Base-by-base conservation (phyloP, 2,329 filamentous ascomycete genomes). In the Aspergillus ochraceus region DNA sequence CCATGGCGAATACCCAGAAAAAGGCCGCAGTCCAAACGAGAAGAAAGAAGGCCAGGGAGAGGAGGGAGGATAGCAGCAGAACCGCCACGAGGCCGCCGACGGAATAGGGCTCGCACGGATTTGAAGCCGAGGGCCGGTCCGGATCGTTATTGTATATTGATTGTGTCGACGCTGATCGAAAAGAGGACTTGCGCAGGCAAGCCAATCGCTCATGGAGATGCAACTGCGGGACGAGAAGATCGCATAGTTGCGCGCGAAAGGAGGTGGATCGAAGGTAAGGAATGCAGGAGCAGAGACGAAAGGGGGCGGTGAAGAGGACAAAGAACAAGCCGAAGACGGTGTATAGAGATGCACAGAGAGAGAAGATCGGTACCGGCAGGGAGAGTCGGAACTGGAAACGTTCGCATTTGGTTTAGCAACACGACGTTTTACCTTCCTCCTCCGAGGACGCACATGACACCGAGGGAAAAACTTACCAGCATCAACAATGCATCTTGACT, bases 1-100 rank as follows among this genome's bases (percentile, higher is more conserved):
- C 83, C 66, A 81, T 81, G 24, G 84, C 80, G 67, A 86, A 86
- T 54, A 86, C 74, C 86, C 86, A 88, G 74, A 88, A 88, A 20
- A 79, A 82, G 1, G 84, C 85, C 0, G 84, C 80, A 0, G 83
- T 81, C 85, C 85, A 88, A 6, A 82, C 80, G 1, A 82, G 81
- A 14, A 86, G 70, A 20, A 85, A 80, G 51, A 87, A 77, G 42
- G 81, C 83, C 11, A 86, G 72, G 55, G 84, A 84, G 52, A 87
- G 71, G 45, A 88, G 67, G 2, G 86, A 84, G 3, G 84, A 84
- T 26, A 86, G 72, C 1, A 86, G 66, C 61, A 85, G 80, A 52
- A 87, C 78, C 55, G 80, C 62, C 9, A 87, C 72, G 17, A 87
- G 77, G 65, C 68, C 66, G 45, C 66, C 63, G 19, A 73, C 60